These are phyloP conservation scores for Metarhizium brunneum DNA, from an alignment of 2,329 filamentous ascomycete genomes.

Conservation along the genomic window DNA sequence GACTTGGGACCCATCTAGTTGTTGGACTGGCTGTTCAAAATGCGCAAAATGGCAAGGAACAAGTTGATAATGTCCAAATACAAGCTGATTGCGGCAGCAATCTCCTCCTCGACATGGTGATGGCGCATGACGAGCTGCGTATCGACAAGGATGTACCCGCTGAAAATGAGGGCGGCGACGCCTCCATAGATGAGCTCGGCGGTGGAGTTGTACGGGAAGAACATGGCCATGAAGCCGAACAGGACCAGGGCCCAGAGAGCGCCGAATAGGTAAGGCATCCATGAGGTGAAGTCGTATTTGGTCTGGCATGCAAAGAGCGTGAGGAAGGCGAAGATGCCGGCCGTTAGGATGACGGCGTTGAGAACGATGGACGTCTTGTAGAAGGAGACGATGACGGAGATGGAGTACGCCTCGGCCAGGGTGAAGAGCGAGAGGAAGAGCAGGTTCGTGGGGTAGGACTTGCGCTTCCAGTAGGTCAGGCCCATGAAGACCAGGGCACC, in stretches of 20 bases:
- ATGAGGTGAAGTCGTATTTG: constrained; percentile 96
- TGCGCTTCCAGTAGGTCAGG: constrained; percentile 90
- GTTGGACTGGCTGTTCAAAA: constrained; percentile 91
- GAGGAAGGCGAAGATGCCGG: constrained; percentile 69
- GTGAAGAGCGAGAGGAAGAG: constrained; percentile 89
- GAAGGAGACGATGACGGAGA: constrained; percentile 87
- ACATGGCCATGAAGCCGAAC: constrained; percentile 86
- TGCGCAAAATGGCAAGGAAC: constrained; percentile 90
- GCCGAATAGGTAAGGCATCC: constrained; percentile 93
- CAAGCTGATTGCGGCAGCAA: constrained; percentile 86
- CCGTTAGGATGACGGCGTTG: constrained; percentile 82
- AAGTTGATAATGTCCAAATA: constrained; percentile 97
- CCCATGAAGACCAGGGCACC: constrained; percentile 77
- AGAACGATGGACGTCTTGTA: constrained; percentile 79
- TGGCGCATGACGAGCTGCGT: constrained; percentile 93
- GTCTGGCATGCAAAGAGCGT: constrained; percentile 91
- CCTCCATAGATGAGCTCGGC: constrained; percentile 81
- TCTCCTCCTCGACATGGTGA: constrained; percentile 97
- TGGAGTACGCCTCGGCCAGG: constrained; percentile 81
- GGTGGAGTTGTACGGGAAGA: constrained; percentile 77
- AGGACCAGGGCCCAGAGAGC: constrained; percentile 82
- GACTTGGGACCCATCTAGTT: constrained; percentile 46
- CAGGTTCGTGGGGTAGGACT: constrained; percentile 89
- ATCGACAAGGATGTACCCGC: constrained; percentile 89
- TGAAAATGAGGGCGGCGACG: constrained; percentile 78